Evolutionary conservation across 805 yeast species (phyloP).

Genomic region (Yamadazyma scolyti): DNA sequence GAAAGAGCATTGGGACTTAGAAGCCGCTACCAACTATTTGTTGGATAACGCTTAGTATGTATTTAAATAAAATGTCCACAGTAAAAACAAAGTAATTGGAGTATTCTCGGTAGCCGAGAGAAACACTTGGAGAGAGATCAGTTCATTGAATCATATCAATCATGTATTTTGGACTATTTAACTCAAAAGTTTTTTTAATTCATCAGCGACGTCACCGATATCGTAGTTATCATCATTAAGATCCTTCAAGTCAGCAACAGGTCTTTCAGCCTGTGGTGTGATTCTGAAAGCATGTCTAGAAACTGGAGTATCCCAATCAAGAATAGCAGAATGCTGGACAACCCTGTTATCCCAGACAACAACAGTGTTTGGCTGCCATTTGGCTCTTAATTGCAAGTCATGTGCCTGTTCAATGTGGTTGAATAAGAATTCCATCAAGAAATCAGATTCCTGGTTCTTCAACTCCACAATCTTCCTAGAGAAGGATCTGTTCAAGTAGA

Average conservation of each 20-base stretch:
- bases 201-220: constrained; percentile 26
- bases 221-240: constrained; percentile 34
- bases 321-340: constrained; percentile 62
- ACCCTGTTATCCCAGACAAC: constrained; percentile 80
- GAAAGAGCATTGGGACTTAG: constrained; percentile 69
- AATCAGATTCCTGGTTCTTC: constrained; percentile 68
- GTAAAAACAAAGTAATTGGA: too few relatives aligned
- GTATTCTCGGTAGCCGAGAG: too few relatives aligned
- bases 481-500: constrained; percentile 58
- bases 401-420: constrained; percentile 48
- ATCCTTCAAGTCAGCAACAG: constrained; percentile 42
- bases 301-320: constrained; percentile 67
- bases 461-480: constrained; percentile 66
- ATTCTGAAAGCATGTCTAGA: constrained; percentile 70
- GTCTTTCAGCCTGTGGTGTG: constrained; percentile 72
- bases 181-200: constrained; percentile 17
- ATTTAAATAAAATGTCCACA: too few relatives aligned
- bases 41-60: constrained; percentile 67
- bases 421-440: constrained; percentile 54
- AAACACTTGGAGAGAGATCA: too few relatives aligned
- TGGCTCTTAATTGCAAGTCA: constrained; percentile 67
- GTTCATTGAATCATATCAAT: too few relatives aligned
- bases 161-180: too few relatives aligned
- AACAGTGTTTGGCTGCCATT: constrained; percentile 67
- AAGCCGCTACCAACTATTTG: constrained; percentile 81